Base-by-base conservation (phyloP, 2,329 filamentous ascomycete genomes). In the Pyrenochaeta sp. region DNA sequence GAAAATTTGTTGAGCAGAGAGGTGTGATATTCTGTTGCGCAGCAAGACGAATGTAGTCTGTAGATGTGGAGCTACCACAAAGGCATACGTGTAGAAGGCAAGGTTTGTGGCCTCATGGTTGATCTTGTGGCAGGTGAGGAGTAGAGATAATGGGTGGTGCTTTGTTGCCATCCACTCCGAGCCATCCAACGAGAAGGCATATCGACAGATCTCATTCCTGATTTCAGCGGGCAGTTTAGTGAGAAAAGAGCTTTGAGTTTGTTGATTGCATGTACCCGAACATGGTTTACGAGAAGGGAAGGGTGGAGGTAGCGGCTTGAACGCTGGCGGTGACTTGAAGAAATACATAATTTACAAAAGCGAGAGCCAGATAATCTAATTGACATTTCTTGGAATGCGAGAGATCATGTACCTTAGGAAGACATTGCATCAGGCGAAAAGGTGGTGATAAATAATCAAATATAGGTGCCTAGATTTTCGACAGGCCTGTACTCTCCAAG, bases 111-210 rank as follows among this genome's bases (percentile, higher is more conserved):
- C 58, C 44, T 62, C 59, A 24, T 48, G 13, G 32, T 58, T 36
- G 45, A 57, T 43, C 2, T 28, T 52, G 15, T 47, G 58, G 51
- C 62, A 63, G 13, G 53, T 50, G 2, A 47, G 36, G 36, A 65
- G 60, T 9, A 65, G 51, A 7, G 53, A 57, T 15, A 63, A 52
- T 8, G 60, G 55, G 36, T 63, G 53, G 5, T n/a, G 10, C 42
- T 47, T n/a, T 19, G 44, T 13, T 9, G 46, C 10, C 19, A 15
- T 45, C n/a, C 34, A 13, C 19, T 28, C 25, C 6, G 42, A 12
- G 6, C 28, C 4, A n/a, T 40, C 46, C 1, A 15, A 7, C 3
- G 42, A 45, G 39, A 63, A 65, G 22, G 54, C 49, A 34, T 54
- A 40, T 2, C 15, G 32, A 39, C 59, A 65, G 9, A 63, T 61